These are phyloP conservation scores for Rhizopogon vinicolor DNA, from an alignment of 768 basidiomycete genomes.

Conservation along the genomic window DNA sequence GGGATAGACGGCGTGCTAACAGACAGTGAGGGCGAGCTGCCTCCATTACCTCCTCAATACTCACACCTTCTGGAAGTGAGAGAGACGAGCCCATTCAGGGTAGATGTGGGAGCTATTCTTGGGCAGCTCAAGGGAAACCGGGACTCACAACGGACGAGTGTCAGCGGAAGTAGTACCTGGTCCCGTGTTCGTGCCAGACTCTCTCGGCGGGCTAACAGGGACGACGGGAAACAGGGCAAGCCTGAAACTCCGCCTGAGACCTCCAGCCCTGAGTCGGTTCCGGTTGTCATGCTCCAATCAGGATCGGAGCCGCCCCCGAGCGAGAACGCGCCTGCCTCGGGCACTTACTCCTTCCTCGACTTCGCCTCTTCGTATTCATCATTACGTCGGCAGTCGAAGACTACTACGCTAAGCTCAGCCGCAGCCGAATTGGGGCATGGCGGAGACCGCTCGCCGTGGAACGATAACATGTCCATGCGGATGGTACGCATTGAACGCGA, in stretches of 20 bases:
- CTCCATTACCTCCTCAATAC: constrained; percentile 6
- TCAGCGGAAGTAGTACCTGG: constrained; percentile 22
- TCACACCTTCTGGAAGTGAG: constrained; percentile 31
- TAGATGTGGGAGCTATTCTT: constrained; percentile 34
- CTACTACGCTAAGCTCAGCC: constrained; percentile 20
- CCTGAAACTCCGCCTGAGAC: constrained; percentile 12
- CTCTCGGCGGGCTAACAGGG: constrained; percentile 25
- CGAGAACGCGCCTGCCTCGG: constrained; percentile 21
- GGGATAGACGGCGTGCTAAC: background rate
- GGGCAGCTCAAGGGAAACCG: constrained; percentile 11
- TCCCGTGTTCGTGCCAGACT: constrained; percentile 26
- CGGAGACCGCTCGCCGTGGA: constrained; percentile 5
- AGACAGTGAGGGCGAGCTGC: constrained; percentile 4
- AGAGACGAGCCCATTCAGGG: constrained; percentile 41
- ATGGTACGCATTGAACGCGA: constrained; percentile 16
- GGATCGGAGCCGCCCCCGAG: constrained; percentile 12
- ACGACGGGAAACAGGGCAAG: constrained; percentile 21
- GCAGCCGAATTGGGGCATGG: constrained; percentile 23
- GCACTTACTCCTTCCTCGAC: constrained; percentile 29
- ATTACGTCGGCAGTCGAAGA: constrained; percentile 19
- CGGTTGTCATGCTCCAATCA: constrained; percentile 24
- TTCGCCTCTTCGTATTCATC: constrained; percentile 23
- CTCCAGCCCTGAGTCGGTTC: constrained; percentile 25
- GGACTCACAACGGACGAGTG: constrained; percentile 18
- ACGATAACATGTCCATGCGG: constrained; percentile 14